Conservation (phyloP, 768 basidiomycete species). For the Boletellus ananiceps region DNA sequence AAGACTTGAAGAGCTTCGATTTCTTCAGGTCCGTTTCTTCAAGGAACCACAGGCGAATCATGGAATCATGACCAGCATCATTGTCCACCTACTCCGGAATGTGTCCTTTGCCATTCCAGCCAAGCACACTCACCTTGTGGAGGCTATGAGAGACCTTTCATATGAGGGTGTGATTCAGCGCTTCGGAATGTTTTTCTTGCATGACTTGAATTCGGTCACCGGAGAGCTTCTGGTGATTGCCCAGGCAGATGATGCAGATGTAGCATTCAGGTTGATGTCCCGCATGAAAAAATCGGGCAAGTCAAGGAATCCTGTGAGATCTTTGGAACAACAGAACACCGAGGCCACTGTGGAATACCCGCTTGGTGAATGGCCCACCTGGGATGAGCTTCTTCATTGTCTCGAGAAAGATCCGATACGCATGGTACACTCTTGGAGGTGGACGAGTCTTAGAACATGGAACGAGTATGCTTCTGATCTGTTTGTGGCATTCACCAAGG, state of each 20-base stretch:
- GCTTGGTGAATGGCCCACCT: slow-evolving; percentile 2
- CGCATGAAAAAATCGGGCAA: not conserved
- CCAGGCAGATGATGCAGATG: not conserved
- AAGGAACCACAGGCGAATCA: slow-evolving; percentile 1
- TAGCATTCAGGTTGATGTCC: not conserved
- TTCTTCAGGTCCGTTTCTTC: slow-evolving; percentile 1
- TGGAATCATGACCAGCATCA: slow-evolving; percentile 7
- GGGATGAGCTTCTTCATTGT: slow-evolving; percentile 1
- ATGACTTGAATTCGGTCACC: slow-evolving; percentile 4
- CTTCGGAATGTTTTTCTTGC: slow-evolving; percentile 7
- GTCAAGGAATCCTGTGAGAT: not conserved
- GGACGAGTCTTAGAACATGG: not conserved
- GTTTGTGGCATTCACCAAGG: slow-evolving; percentile 1
- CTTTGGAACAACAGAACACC: not conserved
- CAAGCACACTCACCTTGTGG: not conserved
- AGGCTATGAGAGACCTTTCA: slow-evolving; percentile 1
- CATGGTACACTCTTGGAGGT: not conserved
- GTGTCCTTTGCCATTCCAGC: slow-evolving; percentile 1
- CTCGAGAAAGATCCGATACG: not conserved
- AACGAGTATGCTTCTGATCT: not conserved
- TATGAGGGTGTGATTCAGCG: slow-evolving; percentile 2
- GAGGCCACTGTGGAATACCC: slow-evolving; percentile 2
- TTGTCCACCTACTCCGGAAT: slow-evolving; percentile 2
- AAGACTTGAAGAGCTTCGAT: slow-evolving; percentile 1
- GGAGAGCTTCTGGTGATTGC: not conserved